These are phyloP conservation scores for Chrysanthemum lavandulifolium DNA, from an alignment of 129 eudicot species.

Conservation along the genomic window DNA sequence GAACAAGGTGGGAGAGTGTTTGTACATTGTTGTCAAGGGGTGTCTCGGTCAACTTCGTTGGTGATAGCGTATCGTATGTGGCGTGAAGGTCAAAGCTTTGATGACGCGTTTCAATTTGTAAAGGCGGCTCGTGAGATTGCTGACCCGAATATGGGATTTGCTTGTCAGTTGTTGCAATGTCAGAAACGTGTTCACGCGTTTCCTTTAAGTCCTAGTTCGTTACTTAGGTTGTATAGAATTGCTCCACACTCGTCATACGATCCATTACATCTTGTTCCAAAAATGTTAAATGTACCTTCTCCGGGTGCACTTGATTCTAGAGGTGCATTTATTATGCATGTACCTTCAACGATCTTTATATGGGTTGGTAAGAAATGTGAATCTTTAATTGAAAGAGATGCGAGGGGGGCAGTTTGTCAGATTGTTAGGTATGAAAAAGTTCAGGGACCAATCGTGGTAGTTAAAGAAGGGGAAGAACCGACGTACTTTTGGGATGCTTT, in stretches of 20 bases:
- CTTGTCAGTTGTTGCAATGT: constrained; percentile 84
- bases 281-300: constrained; percentile 74
- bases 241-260: constrained; percentile 88
- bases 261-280: constrained; percentile 92
- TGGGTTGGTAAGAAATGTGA: constrained; percentile 74
- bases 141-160: constrained; percentile 87
- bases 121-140: constrained; percentile 68
- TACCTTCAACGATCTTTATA: constrained; percentile 64
- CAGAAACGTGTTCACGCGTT: constrained; percentile 90
- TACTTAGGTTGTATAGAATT: constrained; percentile 72
- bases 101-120: constrained; percentile 66
- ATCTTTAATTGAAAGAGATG: constrained; percentile 60
- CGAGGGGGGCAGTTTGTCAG: constrained; percentile 76
- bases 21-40: constrained; percentile 96
- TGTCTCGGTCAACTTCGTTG: constrained; percentile 82
- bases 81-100: constrained; percentile 75
- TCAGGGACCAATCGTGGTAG: constrained; percentile 47
- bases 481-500: constrained; percentile 67
- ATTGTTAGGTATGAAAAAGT: constrained; percentile 66
- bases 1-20: constrained; percentile 79
- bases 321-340: constrained; percentile 62
- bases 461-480: constrained; percentile 75
- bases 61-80: constrained; percentile 80
- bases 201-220: constrained; percentile 87
- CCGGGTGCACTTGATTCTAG: constrained; percentile 68